Evolutionary conservation across 2,329 filamentous ascomycete genomes (phyloP), one percentile per base, ranked within the genome.

Genomic region (Teratosphaeriaceae sp.): DNA sequence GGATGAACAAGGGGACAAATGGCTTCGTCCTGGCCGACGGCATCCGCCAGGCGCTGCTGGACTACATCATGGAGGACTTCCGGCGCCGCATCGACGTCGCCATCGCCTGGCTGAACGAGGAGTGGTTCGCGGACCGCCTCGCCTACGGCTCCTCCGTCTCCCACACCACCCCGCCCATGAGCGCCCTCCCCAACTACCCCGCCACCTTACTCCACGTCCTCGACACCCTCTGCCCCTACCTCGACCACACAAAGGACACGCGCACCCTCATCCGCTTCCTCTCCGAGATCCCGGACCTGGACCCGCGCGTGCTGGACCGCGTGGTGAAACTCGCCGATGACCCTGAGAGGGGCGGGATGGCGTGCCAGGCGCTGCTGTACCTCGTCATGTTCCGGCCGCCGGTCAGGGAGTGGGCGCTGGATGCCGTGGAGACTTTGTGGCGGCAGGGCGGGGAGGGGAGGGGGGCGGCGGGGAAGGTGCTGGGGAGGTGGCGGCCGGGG

Each of bases 41-140:
- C 5, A 88, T 97, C 51, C 80, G 92, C 40, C 84, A 94, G 53
- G 75, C 80, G 6, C 71, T 98, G 1, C 92, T 88, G 65, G 75
- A 79, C 42, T 96, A 94, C 62, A 78, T 97, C 37, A 78, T 97
- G 49, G 88, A 94, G 50, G 90, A 97, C 61, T 98, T 95, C 67
- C 81, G 90, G 42, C 82, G 78, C 49, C 82, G 92, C 33, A 89
- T 97, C 49, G 89, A 94, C 53, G 78, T 92, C 18, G 90, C 88
- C 1, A 88, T 97, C 40, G 82, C 84, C 6, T 98, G 92, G 92
- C 74, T 98, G 13, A 94, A 84, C 55, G 92, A 98, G 64, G 92
- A 98, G 66, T 98, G 92, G 90, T 97, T 95, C 65, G 94, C 89
- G 56, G 90, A 97, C 62, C 80, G 73, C 33, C 65, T 88, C 23